These are phyloP conservation scores for Trametopsis cervina DNA, from an alignment of 768 basidiomycete species.

Conservation along the genomic window DNA sequence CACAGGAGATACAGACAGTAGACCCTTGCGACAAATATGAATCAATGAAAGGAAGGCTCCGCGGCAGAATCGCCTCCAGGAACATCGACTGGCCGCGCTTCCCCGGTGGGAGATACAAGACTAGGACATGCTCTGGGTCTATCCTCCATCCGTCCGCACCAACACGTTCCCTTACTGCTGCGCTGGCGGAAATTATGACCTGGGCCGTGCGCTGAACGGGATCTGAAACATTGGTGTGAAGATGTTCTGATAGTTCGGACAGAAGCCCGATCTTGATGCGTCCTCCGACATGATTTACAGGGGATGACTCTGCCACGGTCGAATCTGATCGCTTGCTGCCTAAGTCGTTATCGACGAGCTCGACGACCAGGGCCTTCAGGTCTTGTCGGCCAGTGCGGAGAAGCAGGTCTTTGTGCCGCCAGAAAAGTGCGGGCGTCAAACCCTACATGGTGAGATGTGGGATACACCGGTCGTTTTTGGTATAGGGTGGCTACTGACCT, in stretches of 20 bases:
- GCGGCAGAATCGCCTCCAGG: slow-evolving; percentile 42
- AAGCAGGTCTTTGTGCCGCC: slow-evolving; percentile 47
- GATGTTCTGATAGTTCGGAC: not conserved
- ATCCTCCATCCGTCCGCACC: no score
- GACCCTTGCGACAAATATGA: slow-evolving; percentile 29
- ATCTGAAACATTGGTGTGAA: not conserved
- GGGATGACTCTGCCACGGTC: no score
- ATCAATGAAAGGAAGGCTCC: slow-evolving; percentile 39
- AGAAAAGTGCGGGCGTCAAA: slow-evolving; percentile 67
- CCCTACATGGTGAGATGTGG: slow-evolving; percentile 38
- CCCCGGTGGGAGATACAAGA: slow-evolving; percentile 16
- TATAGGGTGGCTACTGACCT: slow-evolving; percentile 35
- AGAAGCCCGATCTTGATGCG: not conserved
- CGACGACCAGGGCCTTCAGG: slow-evolving; percentile 39
- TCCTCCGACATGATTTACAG: not conserved
- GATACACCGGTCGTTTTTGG: not conserved
- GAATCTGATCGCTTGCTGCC: no score
- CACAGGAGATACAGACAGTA: slow-evolving; percentile 45
- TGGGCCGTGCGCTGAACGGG: slow-evolving; percentile 16
- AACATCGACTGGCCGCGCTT: slow-evolving; percentile 21
- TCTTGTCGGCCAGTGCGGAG: slow-evolving; percentile 40
- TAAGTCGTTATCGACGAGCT: no score
- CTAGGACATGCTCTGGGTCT: slow-evolving; percentile 11
- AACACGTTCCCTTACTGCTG: not conserved
- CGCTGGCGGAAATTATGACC: slow-evolving; percentile 22